Conservation (phyloP, 2,329 filamentous ascomycete species). For the Malbranchea cinnamomea region DNA sequence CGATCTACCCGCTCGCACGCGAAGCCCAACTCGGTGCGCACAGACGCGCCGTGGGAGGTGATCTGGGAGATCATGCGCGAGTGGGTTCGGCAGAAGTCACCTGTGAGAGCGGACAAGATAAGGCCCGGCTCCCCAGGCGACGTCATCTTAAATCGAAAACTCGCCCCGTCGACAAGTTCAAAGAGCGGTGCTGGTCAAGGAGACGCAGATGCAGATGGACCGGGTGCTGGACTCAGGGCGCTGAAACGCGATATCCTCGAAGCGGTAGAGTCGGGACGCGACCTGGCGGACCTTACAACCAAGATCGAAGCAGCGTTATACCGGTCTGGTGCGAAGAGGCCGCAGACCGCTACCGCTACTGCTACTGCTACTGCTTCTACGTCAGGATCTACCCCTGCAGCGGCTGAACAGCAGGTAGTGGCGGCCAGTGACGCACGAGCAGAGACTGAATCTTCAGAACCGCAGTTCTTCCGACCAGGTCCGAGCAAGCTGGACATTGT, state of each 20-base stretch:
- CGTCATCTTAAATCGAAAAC: slow-evolving; percentile 43
- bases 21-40: slow-evolving; percentile 80
- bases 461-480: too few relatives aligned
- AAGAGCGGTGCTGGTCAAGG: too few relatives aligned
- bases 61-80: slow-evolving; percentile 91
- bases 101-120: slow-evolving; percentile 58
- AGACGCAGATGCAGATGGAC: slow-evolving; percentile 13
- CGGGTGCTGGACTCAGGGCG: slow-evolving; percentile 17
- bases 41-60: slow-evolving; percentile 75
- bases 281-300: slow-evolving; percentile 25
- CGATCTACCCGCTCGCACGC: slow-evolving; percentile 74
- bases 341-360: slow-evolving; percentile 3
- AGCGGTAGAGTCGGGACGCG: slow-evolving; percentile 19
- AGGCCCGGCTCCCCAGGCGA: slow-evolving; percentile 57
- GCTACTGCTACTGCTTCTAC: slow-evolving; percentile 6
- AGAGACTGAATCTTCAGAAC: too few relatives aligned
- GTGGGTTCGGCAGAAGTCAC: slow-evolving; percentile 69
- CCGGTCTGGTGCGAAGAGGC: slow-evolving; percentile 18
- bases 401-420: too few relatives aligned
- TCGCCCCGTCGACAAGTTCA: slow-evolving; percentile 16
- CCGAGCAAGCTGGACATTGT: slow-evolving; percentile 42
- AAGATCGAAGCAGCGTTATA: slow-evolving; percentile 32
- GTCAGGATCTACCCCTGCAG: too few relatives aligned
- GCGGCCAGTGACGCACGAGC: too few relatives aligned
- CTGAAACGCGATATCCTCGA: slow-evolving; percentile 24